These are phyloP conservation scores for Talaromyces sp. DNA, from an alignment of 2,329 filamentous ascomycete genomes.

Conservation along the genomic window DNA sequence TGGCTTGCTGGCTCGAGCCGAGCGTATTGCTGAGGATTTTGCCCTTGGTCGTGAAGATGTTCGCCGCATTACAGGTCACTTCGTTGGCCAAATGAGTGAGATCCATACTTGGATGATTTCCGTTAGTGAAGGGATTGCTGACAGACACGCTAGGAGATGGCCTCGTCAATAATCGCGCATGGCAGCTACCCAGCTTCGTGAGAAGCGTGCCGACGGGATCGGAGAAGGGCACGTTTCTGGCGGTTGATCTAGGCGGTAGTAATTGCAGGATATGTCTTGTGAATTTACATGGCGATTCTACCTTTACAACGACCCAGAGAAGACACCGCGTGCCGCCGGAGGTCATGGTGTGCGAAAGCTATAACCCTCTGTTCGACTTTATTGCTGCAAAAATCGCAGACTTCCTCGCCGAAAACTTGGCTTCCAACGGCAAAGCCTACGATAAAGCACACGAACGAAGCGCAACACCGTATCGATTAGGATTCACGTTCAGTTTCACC, in stretches of 20 bases:
- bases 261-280: slow-evolving; percentile 22
- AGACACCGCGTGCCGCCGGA: slow-evolving; percentile 17
- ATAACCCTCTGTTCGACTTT: slow-evolving; percentile 20
- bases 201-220: slow-evolving; percentile 17
- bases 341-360: slow-evolving; percentile 18
- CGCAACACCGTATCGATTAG: slow-evolving; percentile 14
- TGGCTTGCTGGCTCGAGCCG: slow-evolving; percentile 15
- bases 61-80: slow-evolving; percentile 13
- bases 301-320: slow-evolving; percentile 16
- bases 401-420: slow-evolving; percentile 13
- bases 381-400: slow-evolving; percentile 16
- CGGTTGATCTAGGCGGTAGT: slow-evolving; percentile 21
- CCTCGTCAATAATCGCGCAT: slow-evolving; percentile 16
- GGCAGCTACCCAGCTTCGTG: slow-evolving; percentile 20
- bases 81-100: slow-evolving; percentile 16
- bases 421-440: background rate
- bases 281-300: slow-evolving; percentile 19
- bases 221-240: slow-evolving; percentile 19
- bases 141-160: slow-evolving; percentile 16
- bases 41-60: slow-evolving; percentile 13
- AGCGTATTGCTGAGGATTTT: slow-evolving; percentile 15
- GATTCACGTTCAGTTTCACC: slow-evolving; percentile 23
- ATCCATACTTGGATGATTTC: too few relatives aligned
- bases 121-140: background rate
- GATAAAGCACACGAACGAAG: background rate